Base-by-base conservation (phyloP, 2,329 filamentous ascomycete species). In the Sclerotinia subarctica region DNA sequence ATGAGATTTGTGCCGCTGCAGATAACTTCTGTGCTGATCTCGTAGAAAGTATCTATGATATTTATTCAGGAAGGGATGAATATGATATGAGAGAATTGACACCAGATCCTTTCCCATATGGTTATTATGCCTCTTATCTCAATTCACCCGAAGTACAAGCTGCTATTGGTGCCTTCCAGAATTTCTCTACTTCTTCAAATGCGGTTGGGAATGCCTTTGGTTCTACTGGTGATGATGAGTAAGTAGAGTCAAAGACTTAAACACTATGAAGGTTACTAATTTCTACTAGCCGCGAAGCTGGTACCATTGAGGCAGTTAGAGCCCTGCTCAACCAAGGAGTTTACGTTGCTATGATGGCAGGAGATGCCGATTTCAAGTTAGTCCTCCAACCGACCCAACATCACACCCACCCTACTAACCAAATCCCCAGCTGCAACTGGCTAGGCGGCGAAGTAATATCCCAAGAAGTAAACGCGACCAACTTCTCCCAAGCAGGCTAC, bases 361-460 rank as follows among this genome's bases (percentile, higher is more conserved):
- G 82, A 38, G 83, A 84, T 72, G 82, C 82, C 46, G 77, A 78
- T 68, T 83, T 80, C 75, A 81, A 71, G 71, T 70, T 79, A 79
- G 80, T 66, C 82, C 75, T 81, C 32, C 44, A 21, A 15, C 10
- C 79, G 13, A 74, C 78, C 57, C 84, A 85, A 74, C 78, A 81
- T 8, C 44, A 47, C 44, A 38, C 44, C 11, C 46, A 11, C n/a
- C 84, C 0, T 85, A 74, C 86, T 86, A 74, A 84, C 83, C 84
- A 83, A 76, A 86, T 74, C 84, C 17, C 83, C 73, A 83, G 85
- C 69, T 88, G 86, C 77, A 88, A 88, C 75, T 88, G 89, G 86
- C 81, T 89, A 70, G 91, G 92, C 17, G 91, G 90, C 47, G 84
- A 94, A 77, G 87, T 87, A 1, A 82, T 91, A 51, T 88, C 88